Conservation (phyloP, 2,329 filamentous ascomycete genomes). For the Coniochaeta ligniaria region DNA sequence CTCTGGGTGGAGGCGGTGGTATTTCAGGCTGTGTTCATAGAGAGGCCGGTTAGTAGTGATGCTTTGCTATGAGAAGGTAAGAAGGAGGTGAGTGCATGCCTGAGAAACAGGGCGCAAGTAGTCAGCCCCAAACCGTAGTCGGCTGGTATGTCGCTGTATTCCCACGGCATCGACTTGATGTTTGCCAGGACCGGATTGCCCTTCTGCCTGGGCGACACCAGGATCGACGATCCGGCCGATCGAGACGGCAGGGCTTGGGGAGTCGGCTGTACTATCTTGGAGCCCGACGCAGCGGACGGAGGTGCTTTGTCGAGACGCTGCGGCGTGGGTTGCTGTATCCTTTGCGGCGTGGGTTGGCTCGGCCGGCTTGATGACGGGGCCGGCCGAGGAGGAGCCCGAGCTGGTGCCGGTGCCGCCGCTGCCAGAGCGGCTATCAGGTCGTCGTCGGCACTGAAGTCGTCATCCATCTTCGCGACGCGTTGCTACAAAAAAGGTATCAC, state of each 20-base stretch:
- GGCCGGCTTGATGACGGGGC: constrained; percentile 18
- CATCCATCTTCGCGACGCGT: constrained; percentile 30
- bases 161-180: constrained; percentile 81
- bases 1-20: constrained; percentile 93
- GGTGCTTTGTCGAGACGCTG: constrained; percentile 48
- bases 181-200: constrained; percentile 87
- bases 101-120: constrained; percentile 87
- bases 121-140: constrained; percentile 86
- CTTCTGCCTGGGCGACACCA: constrained; percentile 88
- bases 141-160: constrained; percentile 93
- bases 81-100: constrained; percentile 21
- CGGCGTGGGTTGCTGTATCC: constrained; percentile 40
- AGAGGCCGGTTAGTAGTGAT: background rate
- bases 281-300: constrained; percentile 26
- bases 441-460: constrained; percentile 51
- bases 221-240: constrained; percentile 65
- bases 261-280: constrained; percentile 74
- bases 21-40: constrained; percentile 60
- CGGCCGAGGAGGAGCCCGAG: constrained; percentile 12
- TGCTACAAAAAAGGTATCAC: background rate
- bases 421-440: constrained; percentile 50
- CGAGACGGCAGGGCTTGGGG: constrained; percentile 72
- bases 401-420: constrained; percentile 30
- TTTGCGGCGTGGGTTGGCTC: constrained; percentile 34
- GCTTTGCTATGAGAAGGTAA: background rate